These are phyloP conservation scores for Lachnellula occidentalis DNA, from an alignment of 2,329 filamentous ascomycete species.

Conservation along the genomic window DNA sequence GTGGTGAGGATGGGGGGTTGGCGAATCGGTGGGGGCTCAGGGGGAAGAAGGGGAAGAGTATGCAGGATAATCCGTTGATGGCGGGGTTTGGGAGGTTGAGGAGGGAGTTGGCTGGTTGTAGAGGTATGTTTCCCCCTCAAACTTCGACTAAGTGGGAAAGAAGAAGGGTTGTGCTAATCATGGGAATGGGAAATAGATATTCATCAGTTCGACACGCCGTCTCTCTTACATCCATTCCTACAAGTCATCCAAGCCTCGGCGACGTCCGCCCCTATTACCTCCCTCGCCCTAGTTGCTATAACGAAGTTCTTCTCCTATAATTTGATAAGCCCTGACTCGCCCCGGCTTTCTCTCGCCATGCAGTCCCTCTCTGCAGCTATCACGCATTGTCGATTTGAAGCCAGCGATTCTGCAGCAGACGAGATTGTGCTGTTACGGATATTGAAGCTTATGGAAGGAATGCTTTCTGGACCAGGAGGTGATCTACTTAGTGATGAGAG, in stretches of 20 bases:
- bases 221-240: slow-evolving; percentile 86
- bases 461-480: slow-evolving; percentile 90
- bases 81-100: slow-evolving; percentile 87
- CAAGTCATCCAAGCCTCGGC: slow-evolving; percentile 96
- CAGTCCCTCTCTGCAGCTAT: slow-evolving; percentile 91
- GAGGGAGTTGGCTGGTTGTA: slow-evolving; percentile 79
- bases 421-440: slow-evolving; percentile 94
- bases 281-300: slow-evolving; percentile 85
- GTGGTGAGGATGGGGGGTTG: slow-evolving; percentile 49
- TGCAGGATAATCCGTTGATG: slow-evolving; percentile 96
- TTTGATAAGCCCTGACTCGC: slow-evolving; percentile 77
- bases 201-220: slow-evolving; percentile 78
- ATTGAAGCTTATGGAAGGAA: slow-evolving; percentile 94
- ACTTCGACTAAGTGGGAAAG: not conserved
- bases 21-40: slow-evolving; percentile 87
- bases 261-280: slow-evolving; percentile 93
- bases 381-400: slow-evolving; percentile 96
- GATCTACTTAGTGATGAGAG: slow-evolving; percentile 95
- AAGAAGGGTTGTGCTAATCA: slow-evolving; percentile 23
- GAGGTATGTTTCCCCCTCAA: slow-evolving; percentile 45
- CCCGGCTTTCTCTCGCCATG: slow-evolving; percentile 87
- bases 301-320: slow-evolving; percentile 97
- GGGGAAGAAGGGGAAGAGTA: slow-evolving; percentile 92
- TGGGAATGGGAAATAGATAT: slow-evolving; percentile 58
- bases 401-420: slow-evolving; percentile 88